A percentile compares a stretch with the other conserved stretches of the same genome.
phyloP scores from a whole-genome alignment of 1,284 basidiomycete species.

The Austroboletus novae-zelandiae region DNA sequence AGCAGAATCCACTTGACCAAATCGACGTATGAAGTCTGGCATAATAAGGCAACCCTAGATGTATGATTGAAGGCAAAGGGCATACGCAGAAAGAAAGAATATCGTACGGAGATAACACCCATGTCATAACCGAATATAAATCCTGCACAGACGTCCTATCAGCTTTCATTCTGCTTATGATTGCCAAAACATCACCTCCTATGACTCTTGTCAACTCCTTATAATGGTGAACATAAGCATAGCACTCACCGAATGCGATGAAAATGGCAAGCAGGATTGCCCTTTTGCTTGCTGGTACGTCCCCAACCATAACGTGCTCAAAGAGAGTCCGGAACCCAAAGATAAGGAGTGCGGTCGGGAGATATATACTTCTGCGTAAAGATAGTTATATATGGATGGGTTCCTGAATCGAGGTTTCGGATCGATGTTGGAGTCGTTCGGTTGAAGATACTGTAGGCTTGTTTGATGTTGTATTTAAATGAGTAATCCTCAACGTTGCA shows the following conservation, averaged over 20 bases:
- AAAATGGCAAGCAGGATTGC: slow-evolving; percentile 59
- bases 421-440: slow-evolving; percentile 1
- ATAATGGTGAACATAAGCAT: background rate
- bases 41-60: slow-evolving; percentile 75
- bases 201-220: slow-evolving; percentile 8
- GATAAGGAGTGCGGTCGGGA: background rate
- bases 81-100: background rate
- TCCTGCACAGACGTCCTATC: slow-evolving; percentile 32
- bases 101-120: slow-evolving; percentile 58
- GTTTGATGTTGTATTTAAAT: too few species aligned
- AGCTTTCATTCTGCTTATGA: background rate
- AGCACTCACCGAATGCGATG: slow-evolving; percentile 45
- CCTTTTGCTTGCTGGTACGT: slow-evolving; percentile 53
- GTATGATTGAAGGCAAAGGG: background rate
- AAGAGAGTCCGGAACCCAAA: background rate
- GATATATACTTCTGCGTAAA: background rate
- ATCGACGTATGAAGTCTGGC: slow-evolving; percentile 71
- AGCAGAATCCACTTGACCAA: slow-evolving; percentile 53
- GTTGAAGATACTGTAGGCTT: background rate
- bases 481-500: too few species aligned
- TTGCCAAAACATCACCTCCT: slow-evolving; percentile 11
- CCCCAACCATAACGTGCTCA: slow-evolving; percentile 28
- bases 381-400: slow-evolving; percentile 12
- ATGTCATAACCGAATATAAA: slow-evolving; percentile 71
- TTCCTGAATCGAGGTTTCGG: too few species aligned